Base-by-base conservation (phyloP, 345 rosid species). In the Alliaria petiolata region DNA sequence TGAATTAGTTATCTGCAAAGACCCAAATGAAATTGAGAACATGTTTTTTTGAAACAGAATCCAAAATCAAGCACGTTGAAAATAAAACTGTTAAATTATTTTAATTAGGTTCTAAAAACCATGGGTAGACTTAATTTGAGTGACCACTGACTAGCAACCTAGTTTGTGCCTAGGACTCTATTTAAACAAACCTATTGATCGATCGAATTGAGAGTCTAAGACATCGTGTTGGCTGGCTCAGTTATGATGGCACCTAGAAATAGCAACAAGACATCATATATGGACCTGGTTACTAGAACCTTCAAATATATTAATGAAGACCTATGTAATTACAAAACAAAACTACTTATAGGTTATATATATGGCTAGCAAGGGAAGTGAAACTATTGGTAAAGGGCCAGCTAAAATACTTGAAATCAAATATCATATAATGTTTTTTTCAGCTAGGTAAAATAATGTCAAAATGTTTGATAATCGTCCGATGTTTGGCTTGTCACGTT, bases 401-500 rank as follows among this genome's bases (percentile, higher is more conserved):
- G 22, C 15, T 20, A 50, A 42, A 35, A 51, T 38, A 42, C 34
- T 39, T 40, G 22, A 20, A 19, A 28, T 38, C 52, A 49, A 13
- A 31, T 51, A 43, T 42, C 33, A 9, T 15, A 33, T 31, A 50
- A 17, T 50, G 11, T 38, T 3, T 58, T 19, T 15, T 59, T 28
- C 35, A 30, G 52, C 3, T 36, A 52, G 46, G 47, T 33, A 22
- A 20, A 43, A 42, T 20, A 22, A 15, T 19, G 30, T 60, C 35
- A 31, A 56, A 70, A 61, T 61, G 17, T 38, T 71, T 71, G 19
- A 61, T 17, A 52, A 13, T 52, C 8, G 62, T 55, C 62, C 22
- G 42, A 44, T 63, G 53, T 35, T 59, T 55, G 64, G 70, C 40
- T 13, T 63, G 64, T 53, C 70, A 64, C 64, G 57, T 72, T 22